Percentiles rank a stretch among this genome's conserved stretches.
Conservation (phyloP, 257 asterid species). For the Scutellaria barbata region DNA sequence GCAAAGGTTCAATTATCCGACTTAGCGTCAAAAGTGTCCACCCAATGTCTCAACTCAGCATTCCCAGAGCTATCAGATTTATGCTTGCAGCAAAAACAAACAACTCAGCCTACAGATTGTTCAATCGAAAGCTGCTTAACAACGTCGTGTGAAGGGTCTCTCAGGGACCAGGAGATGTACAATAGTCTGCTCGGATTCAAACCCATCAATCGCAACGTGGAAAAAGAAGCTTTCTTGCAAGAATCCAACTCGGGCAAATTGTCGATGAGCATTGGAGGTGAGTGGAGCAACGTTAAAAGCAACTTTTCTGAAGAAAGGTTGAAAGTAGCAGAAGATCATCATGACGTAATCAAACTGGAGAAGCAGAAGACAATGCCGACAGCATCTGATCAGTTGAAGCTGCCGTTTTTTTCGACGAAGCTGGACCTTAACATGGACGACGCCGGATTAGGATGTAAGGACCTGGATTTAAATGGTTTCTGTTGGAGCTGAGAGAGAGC, state of each 20-base stretch:
- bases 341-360: constrained; percentile 38
- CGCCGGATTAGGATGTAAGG: constrained; percentile 59
- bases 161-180: constrained; percentile 58
- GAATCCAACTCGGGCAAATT: constrained; percentile 48
- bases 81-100: constrained; percentile 49
- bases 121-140: constrained; percentile 74
- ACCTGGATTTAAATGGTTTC: constrained; percentile 76
- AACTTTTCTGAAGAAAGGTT: constrained; percentile 41
- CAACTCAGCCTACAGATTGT: constrained; percentile 56
- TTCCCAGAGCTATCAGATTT: constrained; percentile 55
- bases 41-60: constrained; percentile 62
- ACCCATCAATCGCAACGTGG: constrained; percentile 42
- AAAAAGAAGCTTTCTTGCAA: constrained; percentile 38
- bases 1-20: constrained; percentile 78
- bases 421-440: constrained; percentile 76
- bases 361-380: constrained; percentile 37
- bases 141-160: constrained; percentile 54
- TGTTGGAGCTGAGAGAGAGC: constrained; percentile 57
- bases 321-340: constrained; percentile 34
- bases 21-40: constrained; percentile 66
- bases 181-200: constrained; percentile 45
- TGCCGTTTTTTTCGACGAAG: constrained; percentile 50
- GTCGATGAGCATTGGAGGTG: constrained; percentile 76
- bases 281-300: constrained; percentile 43
- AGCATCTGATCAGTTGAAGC: constrained; percentile 42